Evolutionary conservation across 129 eudicot genomes (phyloP), one percentile per base, ranked within the genome.

Genomic region (Tagetes patula): DNA sequence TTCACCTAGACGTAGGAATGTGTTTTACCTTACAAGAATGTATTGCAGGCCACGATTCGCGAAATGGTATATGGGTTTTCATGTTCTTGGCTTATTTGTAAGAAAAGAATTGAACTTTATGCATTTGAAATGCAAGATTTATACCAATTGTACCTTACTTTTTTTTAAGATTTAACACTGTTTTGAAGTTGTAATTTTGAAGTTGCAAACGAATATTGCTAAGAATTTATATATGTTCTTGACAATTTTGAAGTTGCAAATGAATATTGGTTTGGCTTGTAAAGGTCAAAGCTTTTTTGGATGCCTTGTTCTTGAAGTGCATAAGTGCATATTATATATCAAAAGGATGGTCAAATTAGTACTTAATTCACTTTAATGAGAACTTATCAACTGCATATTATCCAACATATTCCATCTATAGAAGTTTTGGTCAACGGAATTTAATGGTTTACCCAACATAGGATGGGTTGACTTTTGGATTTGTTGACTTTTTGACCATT

Each of bases 391-490:
- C 27, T 65, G 52, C 43, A 36, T 31, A 43, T 42, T 39, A 36
- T 42, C 39, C 10, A 70, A 62, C 60, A 45, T 47, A 43, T 43
- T 33, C 71, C 71, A 77, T 69, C 76, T 69, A 61, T 46, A 48
- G 37, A 69, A 47, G 43, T 48, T 6, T 77, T 69, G 43, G 65
- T 61, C 65, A 47, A 70, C 33, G 41, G 50, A 65, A 48, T 39
- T 49, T 53, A 8, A 61, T 37, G 49, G 42, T 40, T 78, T 39
- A 11, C 68, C 33, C 50, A 58, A 27, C 53, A 41, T 69, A 58
- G 54, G 45, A 9, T 33, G 46, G 12, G 78, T 79, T 79, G 78
- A 72, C 78, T 79, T 72, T 54, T 40, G 40, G 46, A 4, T 67
- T 45, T 42, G 67, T 71, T 78, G 59, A 70, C 72, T 69, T 61